Conservation (phyloP, 495 filamentous ascomycete species). For the Tuber microsphaerosporum region DNA sequence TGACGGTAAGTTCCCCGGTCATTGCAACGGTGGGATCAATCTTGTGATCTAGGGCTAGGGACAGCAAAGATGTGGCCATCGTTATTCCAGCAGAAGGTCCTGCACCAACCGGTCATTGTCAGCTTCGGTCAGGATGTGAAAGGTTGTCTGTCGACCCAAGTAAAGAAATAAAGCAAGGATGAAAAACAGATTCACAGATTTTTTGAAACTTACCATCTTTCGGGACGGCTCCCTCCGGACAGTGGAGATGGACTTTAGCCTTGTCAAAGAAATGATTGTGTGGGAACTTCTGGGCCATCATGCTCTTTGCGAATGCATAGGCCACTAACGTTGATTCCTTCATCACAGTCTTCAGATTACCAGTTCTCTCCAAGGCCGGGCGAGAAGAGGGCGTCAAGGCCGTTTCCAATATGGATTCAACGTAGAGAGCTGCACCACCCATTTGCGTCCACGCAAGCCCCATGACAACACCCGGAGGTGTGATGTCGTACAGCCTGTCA, state of each 20-base stretch:
- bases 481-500: slow-evolving; percentile 88
- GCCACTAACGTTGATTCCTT: slow-evolving; percentile 92
- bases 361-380: slow-evolving; percentile 78
- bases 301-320: slow-evolving; percentile 89
- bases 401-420: slow-evolving; percentile 90
- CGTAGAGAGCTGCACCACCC: slow-evolving; percentile 92
- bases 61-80: slow-evolving; percentile 88
- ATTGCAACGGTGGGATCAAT: slow-evolving; percentile 87
- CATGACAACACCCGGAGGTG: slow-evolving; percentile 97
- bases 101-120: slow-evolving; percentile 36
- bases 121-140: slow-evolving; percentile 31
- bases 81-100: slow-evolving; percentile 89
- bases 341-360: slow-evolving; percentile 94
- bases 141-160: neutral
- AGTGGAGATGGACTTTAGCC: slow-evolving; percentile 90
- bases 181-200: slow-evolving; percentile 4
- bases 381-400: slow-evolving; percentile 62
- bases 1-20: slow-evolving; percentile 97
- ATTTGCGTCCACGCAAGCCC: slow-evolving; percentile 97
- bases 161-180: neutral
- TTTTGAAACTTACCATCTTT: slow-evolving; percentile 66
- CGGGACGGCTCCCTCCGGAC: slow-evolving; percentile 90
- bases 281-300: slow-evolving; percentile 74
- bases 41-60: slow-evolving; percentile 67
- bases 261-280: slow-evolving; percentile 94